Evolutionary conservation across 805 yeast genomes (phyloP), one percentile per base, ranked within the genome.

Genomic region (Novakomyces olei): DNA sequence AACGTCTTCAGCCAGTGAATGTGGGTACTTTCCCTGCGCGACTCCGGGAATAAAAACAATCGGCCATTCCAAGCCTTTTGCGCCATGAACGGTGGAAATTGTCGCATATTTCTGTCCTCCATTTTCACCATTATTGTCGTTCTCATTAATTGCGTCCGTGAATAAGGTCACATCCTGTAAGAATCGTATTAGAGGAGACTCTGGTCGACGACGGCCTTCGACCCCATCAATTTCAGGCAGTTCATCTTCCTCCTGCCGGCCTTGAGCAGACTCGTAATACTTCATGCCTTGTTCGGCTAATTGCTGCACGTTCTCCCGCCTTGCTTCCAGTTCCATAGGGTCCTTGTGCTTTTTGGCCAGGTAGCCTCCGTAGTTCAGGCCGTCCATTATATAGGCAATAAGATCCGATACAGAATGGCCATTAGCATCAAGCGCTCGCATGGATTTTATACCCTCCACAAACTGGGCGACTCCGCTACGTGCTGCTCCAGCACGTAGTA

Each of bases 61-160:
- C 0, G 92, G 85, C 95, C 96, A 85, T 48, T 85, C 98, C 2
- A 83, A 57, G 1, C 98, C 98, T 48, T 85, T 85, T 1, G 95
- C 70, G 0, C 81, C 79, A 48, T 85, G 98, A 8, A 85, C 74
- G 0, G 96, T 88, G 0, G 92, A 74, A 0, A 85, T 52, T 0
- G 64, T 52, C 1, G 69, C 61, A n/a, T n/a, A n/a, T n/a, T 42
- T 43, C 1, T 37, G 16, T 19, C 22, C 14, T 17, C 14, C 15
- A 3, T 19, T 25, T 19, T 29, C 32, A 15, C 20, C 15, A 10
- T 29, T 17, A 8, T 29, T 25, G 5, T 6, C 15, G 15, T 17
- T 29, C 10, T n/a, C 32, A 16, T 19, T n/a, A 22, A 22, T 10
- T 15, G 32, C 20, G 22, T n/a, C n/a, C 15, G 42, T 37, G 12